phyloP scores from a whole-genome alignment of 2,329 filamentous ascomycete species.

The Aureobasidium sp. region DNA sequence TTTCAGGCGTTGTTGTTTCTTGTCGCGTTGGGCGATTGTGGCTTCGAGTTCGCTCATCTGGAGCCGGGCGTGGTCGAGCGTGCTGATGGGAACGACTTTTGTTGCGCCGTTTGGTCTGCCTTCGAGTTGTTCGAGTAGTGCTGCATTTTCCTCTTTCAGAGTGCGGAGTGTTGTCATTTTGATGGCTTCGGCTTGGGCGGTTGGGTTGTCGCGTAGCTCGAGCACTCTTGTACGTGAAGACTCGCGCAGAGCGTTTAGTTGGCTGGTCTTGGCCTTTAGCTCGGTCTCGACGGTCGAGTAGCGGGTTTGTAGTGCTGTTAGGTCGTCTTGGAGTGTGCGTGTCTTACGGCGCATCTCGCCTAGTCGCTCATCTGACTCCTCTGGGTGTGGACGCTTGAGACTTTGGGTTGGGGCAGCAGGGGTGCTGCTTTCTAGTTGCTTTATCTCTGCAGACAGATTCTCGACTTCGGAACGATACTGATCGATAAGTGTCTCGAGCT shows the following conservation, averaged over 20 bases:
- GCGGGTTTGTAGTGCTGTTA: conserved; percentile 60
- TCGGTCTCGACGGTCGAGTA: conserved; percentile 66
- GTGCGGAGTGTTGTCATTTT: conserved; percentile 71
- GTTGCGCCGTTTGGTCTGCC: conserved; percentile 32
- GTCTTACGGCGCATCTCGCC: conserved; percentile 83
- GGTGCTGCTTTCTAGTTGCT: conserved; percentile 49
- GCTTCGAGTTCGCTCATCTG: conserved; percentile 54
- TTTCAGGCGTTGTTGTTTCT: conserved; percentile 75
- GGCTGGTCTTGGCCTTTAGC: conserved; percentile 60
- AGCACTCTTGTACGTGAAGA: conserved; percentile 73
- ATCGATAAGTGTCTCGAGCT: conserved; percentile 79
- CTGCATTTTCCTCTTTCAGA: conserved; percentile 73
- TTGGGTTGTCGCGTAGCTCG: conserved; percentile 85
- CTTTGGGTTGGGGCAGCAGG: conserved; percentile 43
- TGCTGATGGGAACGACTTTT: conserved; percentile 64
- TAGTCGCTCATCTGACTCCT: conserved; percentile 57
- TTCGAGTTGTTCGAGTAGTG: conserved; percentile 65
- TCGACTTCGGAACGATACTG: conserved; percentile 77
- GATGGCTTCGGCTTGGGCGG: conserved; percentile 72
- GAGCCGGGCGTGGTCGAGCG: conserved; percentile 65
- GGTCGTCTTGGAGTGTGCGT: conserved; percentile 70
- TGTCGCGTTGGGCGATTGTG: conserved; percentile 57
- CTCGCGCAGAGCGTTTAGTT: conserved; percentile 58
- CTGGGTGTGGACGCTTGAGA: conserved; percentile 36
- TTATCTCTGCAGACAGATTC: conserved; percentile 63